Conservation (phyloP, 257 asterid genomes). For the Catharanthus roseus region DNA sequence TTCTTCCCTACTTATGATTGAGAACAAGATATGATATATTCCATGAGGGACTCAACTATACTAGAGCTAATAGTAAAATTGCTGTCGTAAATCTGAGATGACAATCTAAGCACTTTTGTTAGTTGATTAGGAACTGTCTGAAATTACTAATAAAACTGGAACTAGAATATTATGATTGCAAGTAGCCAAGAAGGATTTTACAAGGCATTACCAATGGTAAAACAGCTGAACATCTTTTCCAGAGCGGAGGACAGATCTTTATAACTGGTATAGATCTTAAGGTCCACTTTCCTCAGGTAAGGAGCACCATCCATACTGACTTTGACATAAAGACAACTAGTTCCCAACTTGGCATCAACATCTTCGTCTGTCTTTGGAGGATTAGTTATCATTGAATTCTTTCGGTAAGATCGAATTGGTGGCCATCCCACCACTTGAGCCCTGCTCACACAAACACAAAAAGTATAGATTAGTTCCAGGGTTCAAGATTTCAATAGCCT, state of each 20-base stretch:
- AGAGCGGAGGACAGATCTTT: constrained; percentile 36
- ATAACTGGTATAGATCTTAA: constrained; percentile 31
- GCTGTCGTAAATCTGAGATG: neutral
- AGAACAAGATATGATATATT: neutral
- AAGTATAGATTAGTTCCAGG: neutral
- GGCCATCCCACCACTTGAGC: constrained; percentile 98
- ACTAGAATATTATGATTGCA: too few relatives aligned
- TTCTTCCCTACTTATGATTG: neutral
- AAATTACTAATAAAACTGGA: too few relatives aligned
- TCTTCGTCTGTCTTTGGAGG: constrained; percentile 33
- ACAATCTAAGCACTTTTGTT: neutral
- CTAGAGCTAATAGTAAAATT: neutral
- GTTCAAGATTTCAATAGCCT: neutral
- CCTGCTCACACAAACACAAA: constrained; percentile 32
- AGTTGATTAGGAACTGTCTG: neutral
- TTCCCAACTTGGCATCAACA: constrained; percentile 25
- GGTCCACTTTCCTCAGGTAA: constrained; percentile 43
- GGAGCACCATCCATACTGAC: constrained; percentile 52
- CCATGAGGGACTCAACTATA: neutral
- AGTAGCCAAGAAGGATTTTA: neutral
- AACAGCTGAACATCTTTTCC: constrained; percentile 37
- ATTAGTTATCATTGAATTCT: constrained; percentile 52
- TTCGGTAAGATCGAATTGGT: constrained; percentile 73
- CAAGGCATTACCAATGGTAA: constrained; percentile 28
- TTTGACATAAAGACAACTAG: constrained; percentile 39